Evolutionary conservation across 192 early-diverging fungal genomes (phyloP), one percentile per base, ranked within the genome.

Genomic region (Lunasporangiospora selenospora): DNA sequence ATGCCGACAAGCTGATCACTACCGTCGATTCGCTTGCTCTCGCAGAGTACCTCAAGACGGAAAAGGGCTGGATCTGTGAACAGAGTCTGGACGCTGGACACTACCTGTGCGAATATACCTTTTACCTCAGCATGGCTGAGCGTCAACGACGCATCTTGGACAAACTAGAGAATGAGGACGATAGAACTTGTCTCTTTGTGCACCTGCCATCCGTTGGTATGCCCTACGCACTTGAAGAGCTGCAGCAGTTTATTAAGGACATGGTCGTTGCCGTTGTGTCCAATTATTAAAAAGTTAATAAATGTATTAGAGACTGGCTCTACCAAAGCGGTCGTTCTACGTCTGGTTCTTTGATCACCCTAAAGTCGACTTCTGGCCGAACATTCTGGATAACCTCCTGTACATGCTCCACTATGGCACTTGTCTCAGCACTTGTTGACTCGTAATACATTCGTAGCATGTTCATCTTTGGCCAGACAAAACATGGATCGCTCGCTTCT

Each of bases 21-120:
- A 55, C 62, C 13, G 67, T 85, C 6, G 75, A 78, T 33, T 77
- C 81, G 3, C 70, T 42, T 7, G 64, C 45, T 3, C 48, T 82
- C 58, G 75, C 55, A 9, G 34, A 66, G 23, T 48, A 58, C n/a
- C 48, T 85, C 8, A 53, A 15, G 11, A 52, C 39, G 3, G 59
- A 59, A 9, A 70, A 60, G 32, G 73, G 78, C 1, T 83, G 80
- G 84, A 41, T 48, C 27, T 65, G 64, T 15, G 30, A 45, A 23
- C 39, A 66, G 27, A 81, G 80, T 52, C 42, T 54, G 40, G 82
- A 87, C 42, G 83, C 86, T 3, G 86, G 86, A 11, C 62, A 61
- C 0, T 87, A 87, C 44, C 46, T 87, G 21, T 87, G 86, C 75
- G 86, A 87, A 34, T 87, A 77, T 53, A 84, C 84, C 6, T 85